These are phyloP conservation scores for Eucalyptus curtisii DNA, from an alignment of 345 rosid genomes.

Conservation along the genomic window DNA sequence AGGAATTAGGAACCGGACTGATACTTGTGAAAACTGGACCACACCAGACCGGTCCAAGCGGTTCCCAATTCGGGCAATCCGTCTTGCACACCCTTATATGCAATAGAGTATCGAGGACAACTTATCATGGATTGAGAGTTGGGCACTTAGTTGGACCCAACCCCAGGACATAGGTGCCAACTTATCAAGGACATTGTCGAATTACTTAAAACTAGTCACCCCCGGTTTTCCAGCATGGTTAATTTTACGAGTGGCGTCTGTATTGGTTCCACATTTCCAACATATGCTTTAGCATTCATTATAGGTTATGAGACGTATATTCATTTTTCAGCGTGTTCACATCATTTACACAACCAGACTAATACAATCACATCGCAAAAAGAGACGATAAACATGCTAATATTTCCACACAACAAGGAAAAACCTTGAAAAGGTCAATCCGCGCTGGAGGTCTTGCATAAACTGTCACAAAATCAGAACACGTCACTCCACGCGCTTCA, in stretches of 20 bases:
- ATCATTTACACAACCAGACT: neutral
- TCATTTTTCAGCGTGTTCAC: neutral
- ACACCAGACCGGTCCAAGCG: fast-evolving
- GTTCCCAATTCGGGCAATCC: too few relatives aligned
- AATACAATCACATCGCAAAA: neutral
- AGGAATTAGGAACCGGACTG: too few relatives aligned
- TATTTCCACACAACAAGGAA: neutral
- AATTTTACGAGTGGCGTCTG: too few relatives aligned
- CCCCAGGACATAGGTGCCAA: too few relatives aligned
- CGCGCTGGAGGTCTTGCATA: neutral
- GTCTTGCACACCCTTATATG: too few relatives aligned
- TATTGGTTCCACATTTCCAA: neutral
- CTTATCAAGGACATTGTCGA: too few relatives aligned
- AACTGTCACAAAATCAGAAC: neutral
- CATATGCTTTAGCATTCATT: neutral
- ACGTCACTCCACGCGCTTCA: neutral
- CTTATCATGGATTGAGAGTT: too few relatives aligned
- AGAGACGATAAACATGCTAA: neutral
- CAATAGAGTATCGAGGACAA: too few relatives aligned
- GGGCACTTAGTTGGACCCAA: too few relatives aligned
- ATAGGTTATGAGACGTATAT: neutral
- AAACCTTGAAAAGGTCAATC: neutral
- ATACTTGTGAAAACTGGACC: too few relatives aligned
- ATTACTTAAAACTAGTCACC: too few relatives aligned
- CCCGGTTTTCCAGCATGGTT: too few relatives aligned